Base-by-base conservation (phyloP, 768 basidiomycete genomes). In the Leccinum fibrillosum region DNA sequence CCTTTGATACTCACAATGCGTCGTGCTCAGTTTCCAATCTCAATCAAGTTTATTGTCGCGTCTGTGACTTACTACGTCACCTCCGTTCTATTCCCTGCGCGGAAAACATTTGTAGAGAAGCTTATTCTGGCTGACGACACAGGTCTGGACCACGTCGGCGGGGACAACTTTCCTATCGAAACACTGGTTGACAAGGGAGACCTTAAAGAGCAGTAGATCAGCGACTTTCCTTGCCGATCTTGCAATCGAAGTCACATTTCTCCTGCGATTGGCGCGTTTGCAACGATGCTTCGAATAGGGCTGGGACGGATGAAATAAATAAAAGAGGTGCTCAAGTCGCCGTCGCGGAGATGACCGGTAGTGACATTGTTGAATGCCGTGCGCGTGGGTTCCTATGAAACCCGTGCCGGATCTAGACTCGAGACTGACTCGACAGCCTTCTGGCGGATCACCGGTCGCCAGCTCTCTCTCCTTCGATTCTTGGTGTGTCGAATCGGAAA, bases 31-130 rank as follows among this genome's bases (percentile, higher is more conserved):
- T 26, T 17, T 42, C 4, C 30, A 17, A 49, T 49, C 12, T 3
- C 9, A 42, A 42, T 13, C 15, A 49, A 71, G 71, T 72, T 72
- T 15, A 53, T 65, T 23, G 59, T 64, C 4, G 60, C 68, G 12
- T 72, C 62, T 5, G 34, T 52, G 45, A 62, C 72, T 17, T 70
- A 72, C 59, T 70, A 72, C 30, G 17, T 52, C 54, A 56, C 70
- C n/a, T 70, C 68, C 17, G 49, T 58, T 45, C 37, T 64, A 17
- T 66, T 73, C 48, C 64, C 70, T 42, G 62, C 72, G 25, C 61
- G 54, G 42, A 63, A 65, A 45, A 72, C 66, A 6, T 72, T 64
- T 45, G 62, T 70, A n/a, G 62, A 65, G 35, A 57, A 62, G 21
- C 68, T 66, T 32, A 59, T 73, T 50, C 64, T 62, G 1, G 66